phyloP scores from a whole-genome alignment of 2,329 filamentous ascomycete species.

The Allantophomopsis cytisporea region DNA sequence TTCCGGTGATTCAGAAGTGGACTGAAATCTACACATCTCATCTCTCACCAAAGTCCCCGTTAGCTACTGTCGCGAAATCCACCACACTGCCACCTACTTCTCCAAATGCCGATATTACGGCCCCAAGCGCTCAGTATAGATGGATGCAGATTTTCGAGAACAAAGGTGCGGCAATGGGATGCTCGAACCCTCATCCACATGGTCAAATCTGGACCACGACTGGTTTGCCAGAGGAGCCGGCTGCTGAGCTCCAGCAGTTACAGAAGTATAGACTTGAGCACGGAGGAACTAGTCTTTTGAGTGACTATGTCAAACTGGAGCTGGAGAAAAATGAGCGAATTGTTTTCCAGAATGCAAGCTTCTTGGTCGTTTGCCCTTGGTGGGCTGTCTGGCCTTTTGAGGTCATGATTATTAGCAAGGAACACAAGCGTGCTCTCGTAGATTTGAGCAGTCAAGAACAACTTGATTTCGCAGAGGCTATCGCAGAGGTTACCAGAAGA shows the following conservation, averaged over 20 bases:
- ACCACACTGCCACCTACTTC: slow-evolving; percentile 25
- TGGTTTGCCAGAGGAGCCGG: slow-evolving; percentile 77
- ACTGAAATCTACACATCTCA: slow-evolving; percentile 79
- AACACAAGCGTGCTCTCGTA: slow-evolving; percentile 72
- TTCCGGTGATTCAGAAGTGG: slow-evolving; percentile 82
- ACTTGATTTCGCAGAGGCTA: slow-evolving; percentile 62
- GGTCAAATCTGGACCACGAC: slow-evolving; percentile 95
- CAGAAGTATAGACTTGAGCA: slow-evolving; percentile 65
- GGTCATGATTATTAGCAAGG: slow-evolving; percentile 75
- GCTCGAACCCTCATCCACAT: slow-evolving; percentile 95
- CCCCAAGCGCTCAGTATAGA: slow-evolving; percentile 63
- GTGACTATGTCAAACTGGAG: slow-evolving; percentile 79
- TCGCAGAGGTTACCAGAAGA: slow-evolving; percentile 76
- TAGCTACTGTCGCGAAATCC: slow-evolving; percentile 21
- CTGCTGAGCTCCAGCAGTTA: slow-evolving; percentile 65
- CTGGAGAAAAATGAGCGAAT: slow-evolving; percentile 69
- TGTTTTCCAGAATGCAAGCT: slow-evolving; percentile 75
- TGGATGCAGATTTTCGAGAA: slow-evolving; percentile 99
- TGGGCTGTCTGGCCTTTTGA: slow-evolving; percentile 98
- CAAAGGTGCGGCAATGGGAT: slow-evolving; percentile 95
- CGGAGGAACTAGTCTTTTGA: slow-evolving; percentile 61
- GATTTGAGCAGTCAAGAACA: slow-evolving; percentile 66
- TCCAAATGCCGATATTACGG: slow-evolving; percentile 28
- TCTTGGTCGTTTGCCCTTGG: slow-evolving; percentile 87
- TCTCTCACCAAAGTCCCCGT: slow-evolving; percentile 60